Evolutionary conservation across 805 yeast species (phyloP).

Genomic region (Saturnispora quitensis): DNA sequence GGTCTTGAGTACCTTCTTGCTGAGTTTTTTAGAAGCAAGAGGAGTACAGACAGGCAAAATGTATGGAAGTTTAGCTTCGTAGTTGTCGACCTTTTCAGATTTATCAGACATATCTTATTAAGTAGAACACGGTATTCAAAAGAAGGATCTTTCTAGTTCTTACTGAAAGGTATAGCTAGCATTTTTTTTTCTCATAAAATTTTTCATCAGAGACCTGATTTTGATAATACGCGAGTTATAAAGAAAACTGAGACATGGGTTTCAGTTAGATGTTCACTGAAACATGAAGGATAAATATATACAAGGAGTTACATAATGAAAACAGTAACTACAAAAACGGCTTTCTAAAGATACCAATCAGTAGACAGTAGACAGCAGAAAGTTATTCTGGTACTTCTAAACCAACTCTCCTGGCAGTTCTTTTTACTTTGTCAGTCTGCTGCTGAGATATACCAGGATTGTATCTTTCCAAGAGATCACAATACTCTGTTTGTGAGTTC

Average conservation of each 20-base stretch:
- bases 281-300: background rate
- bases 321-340: background rate
- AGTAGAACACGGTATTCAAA: background rate
- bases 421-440: conserved; percentile 67
- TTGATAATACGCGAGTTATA: background rate
- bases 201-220: background rate
- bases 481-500: conserved; percentile 65
- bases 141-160: background rate
- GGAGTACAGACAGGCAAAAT: conserved; percentile 89
- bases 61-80: conserved; percentile 86
- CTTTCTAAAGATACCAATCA: conserved; percentile 4
- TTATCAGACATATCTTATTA: conserved; percentile 6
- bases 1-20: conserved; percentile 90
- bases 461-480: conserved; percentile 72
- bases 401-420: conserved; percentile 87
- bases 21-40: conserved; percentile 88
- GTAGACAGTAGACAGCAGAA: background rate
- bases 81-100: conserved; percentile 37
- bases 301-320: background rate
- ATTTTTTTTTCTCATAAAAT: background rate
- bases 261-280: background rate
- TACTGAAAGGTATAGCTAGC: background rate
- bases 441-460: conserved; percentile 75
- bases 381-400: conserved; percentile 48
- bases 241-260: background rate